phyloP scores from a whole-genome alignment of 768 basidiomycete species.

The Lactifluus volemus region DNA sequence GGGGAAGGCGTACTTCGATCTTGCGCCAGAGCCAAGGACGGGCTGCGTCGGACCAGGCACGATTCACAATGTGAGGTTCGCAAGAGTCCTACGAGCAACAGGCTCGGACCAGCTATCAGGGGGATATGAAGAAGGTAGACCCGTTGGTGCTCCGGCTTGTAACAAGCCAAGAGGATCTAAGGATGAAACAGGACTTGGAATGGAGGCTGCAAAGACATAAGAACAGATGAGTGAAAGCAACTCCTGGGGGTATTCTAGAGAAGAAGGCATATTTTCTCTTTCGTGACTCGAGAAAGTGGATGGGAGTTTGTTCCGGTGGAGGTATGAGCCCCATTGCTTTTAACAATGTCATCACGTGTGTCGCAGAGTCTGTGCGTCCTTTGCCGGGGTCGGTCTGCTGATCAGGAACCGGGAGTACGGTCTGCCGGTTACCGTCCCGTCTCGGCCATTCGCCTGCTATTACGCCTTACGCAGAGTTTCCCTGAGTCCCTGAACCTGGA shows the following conservation, averaged over 20 bases:
- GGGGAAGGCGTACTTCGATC: conserved; percentile 74
- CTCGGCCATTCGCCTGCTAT: not conserved
- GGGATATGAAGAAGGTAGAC: conserved; percentile 67
- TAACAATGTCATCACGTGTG: conserved; percentile 9
- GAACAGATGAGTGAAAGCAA: conserved; percentile 66
- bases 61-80: conserved; percentile 67
- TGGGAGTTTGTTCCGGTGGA: not conserved
- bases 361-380: not conserved
- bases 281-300: not conserved
- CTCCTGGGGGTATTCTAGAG: conserved; percentile 56
- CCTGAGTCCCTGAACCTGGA: not conserved
- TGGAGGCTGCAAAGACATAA: conserved; percentile 55
- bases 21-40: conserved; percentile 83
- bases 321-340: not conserved
- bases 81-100: conserved; percentile 53
- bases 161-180: conserved; percentile 58
- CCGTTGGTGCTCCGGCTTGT: conserved; percentile 41
- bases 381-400: not conserved
- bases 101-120: conserved; percentile 62
- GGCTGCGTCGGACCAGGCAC: conserved; percentile 72
- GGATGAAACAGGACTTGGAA: conserved; percentile 46
- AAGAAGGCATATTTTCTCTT: conserved; percentile 15
- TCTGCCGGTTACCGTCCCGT: not conserved
- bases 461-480: not conserved
- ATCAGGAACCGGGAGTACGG: not conserved